These are phyloP conservation scores for Candida krabiensis DNA, from an alignment of 805 yeast species.

Conservation along the genomic window DNA sequence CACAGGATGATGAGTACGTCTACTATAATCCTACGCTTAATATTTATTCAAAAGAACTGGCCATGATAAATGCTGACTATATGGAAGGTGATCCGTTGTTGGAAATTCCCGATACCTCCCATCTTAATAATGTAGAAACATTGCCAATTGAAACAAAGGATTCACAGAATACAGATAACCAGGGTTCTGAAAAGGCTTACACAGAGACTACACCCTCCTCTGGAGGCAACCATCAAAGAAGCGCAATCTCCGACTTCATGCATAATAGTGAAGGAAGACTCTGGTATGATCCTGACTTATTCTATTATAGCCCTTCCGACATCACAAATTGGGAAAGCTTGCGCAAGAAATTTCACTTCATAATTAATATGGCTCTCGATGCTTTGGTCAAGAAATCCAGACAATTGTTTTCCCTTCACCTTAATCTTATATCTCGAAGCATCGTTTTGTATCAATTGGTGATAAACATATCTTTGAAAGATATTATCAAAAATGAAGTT, in stretches of 20 bases:
- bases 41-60: constrained; percentile 58
- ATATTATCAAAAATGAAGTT: constrained; percentile 46
- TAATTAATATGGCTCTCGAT: constrained; percentile 48
- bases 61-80: constrained; percentile 43
- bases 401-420: constrained; percentile 52
- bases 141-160: constrained; percentile 17
- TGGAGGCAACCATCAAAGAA: constrained; percentile 10
- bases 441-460: constrained; percentile 54
- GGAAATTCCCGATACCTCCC: constrained; percentile 28
- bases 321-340: constrained; percentile 60
- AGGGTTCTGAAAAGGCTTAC: constrained; percentile 7
- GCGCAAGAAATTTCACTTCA: constrained; percentile 45
- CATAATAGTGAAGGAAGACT: constrained; percentile 16
- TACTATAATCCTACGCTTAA: constrained; percentile 63
- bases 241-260: constrained; percentile 11
- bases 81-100: constrained; percentile 34
- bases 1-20: constrained; percentile 52
- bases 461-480: constrained; percentile 53
- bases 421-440: constrained; percentile 53
- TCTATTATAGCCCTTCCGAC: constrained; percentile 62
- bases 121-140: constrained; percentile 24
- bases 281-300: constrained; percentile 38
- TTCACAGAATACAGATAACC: constrained; percentile 4
- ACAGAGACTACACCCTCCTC: constrained; percentile 2
- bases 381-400: constrained; percentile 52